Conservation (phyloP, 2,329 filamentous ascomycete genomes). For the Fusarium sp. region DNA sequence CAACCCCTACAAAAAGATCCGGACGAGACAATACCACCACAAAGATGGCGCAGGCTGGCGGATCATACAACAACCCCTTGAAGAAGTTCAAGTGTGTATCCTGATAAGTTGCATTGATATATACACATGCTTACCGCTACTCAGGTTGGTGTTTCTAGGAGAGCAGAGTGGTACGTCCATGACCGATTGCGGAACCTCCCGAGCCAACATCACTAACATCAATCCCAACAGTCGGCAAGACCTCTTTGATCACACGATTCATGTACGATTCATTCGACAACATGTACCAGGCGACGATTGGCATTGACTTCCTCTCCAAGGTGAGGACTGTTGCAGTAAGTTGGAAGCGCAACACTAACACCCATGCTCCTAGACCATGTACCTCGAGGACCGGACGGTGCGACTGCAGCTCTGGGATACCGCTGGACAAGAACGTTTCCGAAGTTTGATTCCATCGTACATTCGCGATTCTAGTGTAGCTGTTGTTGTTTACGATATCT, state of each 20-base stretch:
- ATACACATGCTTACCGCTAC: conserved; percentile 37
- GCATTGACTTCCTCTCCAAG: conserved; percentile 99
- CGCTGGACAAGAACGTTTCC: conserved; percentile 95
- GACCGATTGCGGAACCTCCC: conserved; percentile 32
- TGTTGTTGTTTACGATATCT: conserved; percentile 98
- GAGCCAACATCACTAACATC: conserved; percentile 40
- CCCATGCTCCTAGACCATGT: conserved; percentile 77
- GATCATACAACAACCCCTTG: conserved; percentile 97
- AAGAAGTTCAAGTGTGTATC: conserved; percentile 96
- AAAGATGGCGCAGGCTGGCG: conserved; percentile 82
- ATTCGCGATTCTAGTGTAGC: conserved; percentile 98
- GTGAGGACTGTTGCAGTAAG: conserved; percentile 55
- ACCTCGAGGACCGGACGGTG: conserved; percentile 97
- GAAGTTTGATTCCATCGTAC: conserved; percentile 96
- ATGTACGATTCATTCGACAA: conserved; percentile 99
- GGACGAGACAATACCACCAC: conserved; percentile 36
- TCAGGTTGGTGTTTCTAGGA: conserved; percentile 92
- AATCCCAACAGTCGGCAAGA: conserved; percentile 83
- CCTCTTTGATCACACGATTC: conserved; percentile 97
- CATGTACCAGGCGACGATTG: conserved; percentile 99
- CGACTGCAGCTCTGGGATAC: conserved; percentile 99
- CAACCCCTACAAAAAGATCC: conserved; percentile 21
- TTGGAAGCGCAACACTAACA: conserved; percentile 31
- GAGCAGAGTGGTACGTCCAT: conserved; percentile 90
- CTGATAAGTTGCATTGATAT: background rate